Base-by-base conservation (phyloP, 495 filamentous ascomycete genomes). In the Talaromyces stipitatus region DNA sequence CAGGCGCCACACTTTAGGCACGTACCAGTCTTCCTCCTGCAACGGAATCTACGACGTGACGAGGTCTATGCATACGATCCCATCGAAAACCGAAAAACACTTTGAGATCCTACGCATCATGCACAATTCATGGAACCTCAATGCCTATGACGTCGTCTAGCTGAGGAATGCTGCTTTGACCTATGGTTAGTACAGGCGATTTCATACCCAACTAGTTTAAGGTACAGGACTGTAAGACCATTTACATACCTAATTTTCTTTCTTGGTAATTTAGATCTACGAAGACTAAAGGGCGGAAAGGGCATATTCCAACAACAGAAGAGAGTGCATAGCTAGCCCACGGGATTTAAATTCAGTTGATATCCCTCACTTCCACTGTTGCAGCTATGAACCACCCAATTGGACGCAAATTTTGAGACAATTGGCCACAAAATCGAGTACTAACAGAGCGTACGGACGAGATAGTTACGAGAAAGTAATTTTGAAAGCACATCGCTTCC, bases 281-380 rank as follows among this genome's bases (percentile, higher is more conserved):
- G 16, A 18, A 16, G 11, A 1, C 6, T 41, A 9, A 16, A 18
- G 36, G 36, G 18, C 9, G 2, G n/a, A 41, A 9, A 41, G 11
- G 8, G 28, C n/a, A 6, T 33, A 50, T 33, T 23, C 18, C 55
- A 32, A 29, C 6, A 24, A 57, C 23, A 30, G 41, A 45, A 27
- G 47, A 27, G 16, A n/a, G 33, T 48, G 26, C 32, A 45, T 41
- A 14, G 4, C 16, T 20, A 33, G 18, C 14, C 18, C 29, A 18
- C 29, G 8, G 29, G 11, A 58, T 36, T 27, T 23, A 22, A 20
- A 38, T 24, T 32, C 29, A 20, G 43, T n/a, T 53, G 29, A 20
- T 28, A 43, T 58, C 47, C 50, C 47, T 51, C 32, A 32, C 56
- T 29, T 51, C 9, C 30, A 28, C 14, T 24, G 55, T 36, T 50